A percentile compares a stretch with the other conserved stretches of the same genome.
These are phyloP conservation scores for Sarocladium kiliense DNA, from an alignment of 2,329 filamentous ascomycete genomes.

Conservation along the genomic window DNA sequence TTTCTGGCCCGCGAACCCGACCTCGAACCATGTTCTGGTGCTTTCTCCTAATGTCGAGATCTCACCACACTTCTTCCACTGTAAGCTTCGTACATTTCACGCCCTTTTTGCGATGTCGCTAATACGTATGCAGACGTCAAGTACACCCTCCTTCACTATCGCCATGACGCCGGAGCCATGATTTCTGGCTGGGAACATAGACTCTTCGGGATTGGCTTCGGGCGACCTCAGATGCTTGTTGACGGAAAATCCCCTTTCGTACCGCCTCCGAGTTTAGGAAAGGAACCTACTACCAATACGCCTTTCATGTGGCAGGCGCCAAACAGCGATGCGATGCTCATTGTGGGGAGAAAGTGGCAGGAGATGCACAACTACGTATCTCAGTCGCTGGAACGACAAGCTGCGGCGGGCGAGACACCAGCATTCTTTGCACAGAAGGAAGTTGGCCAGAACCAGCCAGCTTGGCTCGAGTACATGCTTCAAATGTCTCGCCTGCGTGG, in stretches of 20 bases:
- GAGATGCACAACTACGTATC: slow-evolving; percentile 79
- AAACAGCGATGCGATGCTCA: slow-evolving; percentile 73
- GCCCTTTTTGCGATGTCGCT: slow-evolving; percentile 11
- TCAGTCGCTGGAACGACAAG: slow-evolving; percentile 47
- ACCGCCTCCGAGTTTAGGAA: not conserved
- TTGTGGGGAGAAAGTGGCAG: slow-evolving; percentile 81
- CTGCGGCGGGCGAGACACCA: slow-evolving; percentile 27
- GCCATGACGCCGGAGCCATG: slow-evolving; percentile 53
- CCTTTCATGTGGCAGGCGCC: slow-evolving; percentile 83
- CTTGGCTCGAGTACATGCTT: slow-evolving; percentile 74
- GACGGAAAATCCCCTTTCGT: slow-evolving; percentile 37
- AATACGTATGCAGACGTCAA: slow-evolving; percentile 53
- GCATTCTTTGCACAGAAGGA: slow-evolving; percentile 45
- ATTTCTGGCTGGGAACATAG: slow-evolving; percentile 42
- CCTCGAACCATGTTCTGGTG: slow-evolving; percentile 71
- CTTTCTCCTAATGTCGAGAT: slow-evolving; percentile 78
- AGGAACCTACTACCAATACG: slow-evolving; percentile 23
- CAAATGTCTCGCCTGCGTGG: slow-evolving; percentile 71
- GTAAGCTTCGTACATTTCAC: slow-evolving; percentile 31
- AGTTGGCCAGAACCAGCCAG: slow-evolving; percentile 63
- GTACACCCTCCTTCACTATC: slow-evolving; percentile 71
- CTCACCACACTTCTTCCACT: slow-evolving; percentile 78
- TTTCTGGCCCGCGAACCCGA: slow-evolving; percentile 69
- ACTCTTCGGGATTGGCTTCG: slow-evolving; percentile 75
- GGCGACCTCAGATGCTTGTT: slow-evolving; percentile 60